Conservation (phyloP, 148 eudicot species). For the Salicornia ramosissima region DNA sequence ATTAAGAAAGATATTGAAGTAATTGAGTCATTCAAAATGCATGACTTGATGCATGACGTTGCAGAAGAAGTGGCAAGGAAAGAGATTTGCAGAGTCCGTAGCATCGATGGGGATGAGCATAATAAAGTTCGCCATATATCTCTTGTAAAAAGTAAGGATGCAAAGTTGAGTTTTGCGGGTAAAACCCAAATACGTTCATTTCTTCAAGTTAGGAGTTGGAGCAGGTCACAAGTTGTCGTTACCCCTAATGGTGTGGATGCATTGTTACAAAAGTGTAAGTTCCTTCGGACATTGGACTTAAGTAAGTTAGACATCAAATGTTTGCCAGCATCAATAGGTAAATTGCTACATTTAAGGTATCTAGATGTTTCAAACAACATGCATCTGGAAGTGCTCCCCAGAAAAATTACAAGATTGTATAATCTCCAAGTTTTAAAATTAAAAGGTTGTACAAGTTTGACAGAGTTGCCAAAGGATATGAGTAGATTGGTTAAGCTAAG, state of each 20-base stretch:
- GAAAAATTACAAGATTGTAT: not conserved
- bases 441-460: not conserved
- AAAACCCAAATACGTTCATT: not conserved
- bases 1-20: not conserved
- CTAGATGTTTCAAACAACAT: not conserved
- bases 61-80: not conserved
- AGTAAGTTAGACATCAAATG: no score
- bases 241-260: not conserved
- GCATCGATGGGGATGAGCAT: no score
- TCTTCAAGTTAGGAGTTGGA: not conserved
- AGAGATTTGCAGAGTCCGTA: no score
- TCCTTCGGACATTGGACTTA: not conserved
- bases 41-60: slow-evolving; percentile 15
- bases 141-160: not conserved
- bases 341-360: slow-evolving; percentile 11
- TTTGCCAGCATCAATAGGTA: not conserved
- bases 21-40: slow-evolving; percentile 10
- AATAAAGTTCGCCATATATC: no score
- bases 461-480: not conserved
- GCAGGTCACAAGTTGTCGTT: not conserved
- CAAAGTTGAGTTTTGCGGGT: no score
- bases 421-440: not conserved
- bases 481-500: not conserved
- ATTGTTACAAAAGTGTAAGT: not conserved
- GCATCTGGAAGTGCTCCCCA: not conserved